Conservation (phyloP, 108 stramenopile species). For the Cyclotella choctawhatcheeana region DNA sequence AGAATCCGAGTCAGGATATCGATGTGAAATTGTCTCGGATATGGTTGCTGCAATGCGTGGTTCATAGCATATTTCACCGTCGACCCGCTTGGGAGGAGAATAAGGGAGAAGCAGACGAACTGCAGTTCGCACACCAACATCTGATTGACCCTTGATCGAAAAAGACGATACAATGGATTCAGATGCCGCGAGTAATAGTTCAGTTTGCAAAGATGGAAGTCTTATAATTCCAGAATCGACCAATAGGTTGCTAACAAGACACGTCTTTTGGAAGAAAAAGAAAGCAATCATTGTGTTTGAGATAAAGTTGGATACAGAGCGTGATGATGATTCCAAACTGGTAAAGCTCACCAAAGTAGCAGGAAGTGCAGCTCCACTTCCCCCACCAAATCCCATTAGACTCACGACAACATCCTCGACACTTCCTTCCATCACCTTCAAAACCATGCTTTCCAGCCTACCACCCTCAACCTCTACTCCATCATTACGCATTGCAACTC, state of each 20-base stretch:
- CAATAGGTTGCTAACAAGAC: constrained; percentile 66
- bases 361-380: constrained; percentile 82
- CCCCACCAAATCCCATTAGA: constrained; percentile 66
- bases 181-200: constrained; percentile 67
- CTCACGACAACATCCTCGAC: constrained; percentile 58
- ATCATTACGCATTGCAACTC: constrained; percentile 45
- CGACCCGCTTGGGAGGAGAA: constrained; percentile 47
- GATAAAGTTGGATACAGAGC: not conserved
- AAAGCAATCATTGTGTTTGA: too few relatives aligned
- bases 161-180: constrained; percentile 81
- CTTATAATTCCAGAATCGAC: constrained; percentile 60
- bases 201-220: constrained; percentile 49
- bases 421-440: constrained; percentile 78
- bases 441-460: constrained; percentile 52
- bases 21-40: constrained; percentile 61
- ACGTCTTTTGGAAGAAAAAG: constrained; percentile 29
- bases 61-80: constrained; percentile 37
- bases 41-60: constrained; percentile 59
- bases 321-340: not conserved
- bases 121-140: constrained; percentile 67
- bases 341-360: constrained; percentile 69
- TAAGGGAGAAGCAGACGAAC: constrained; percentile 69
- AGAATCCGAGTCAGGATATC: constrained; percentile 66
- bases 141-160: constrained; percentile 53
- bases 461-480: not conserved